phyloP scores from a whole-genome alignment of 1,139 yeast species.

The Lodderomyces theae region DNA sequence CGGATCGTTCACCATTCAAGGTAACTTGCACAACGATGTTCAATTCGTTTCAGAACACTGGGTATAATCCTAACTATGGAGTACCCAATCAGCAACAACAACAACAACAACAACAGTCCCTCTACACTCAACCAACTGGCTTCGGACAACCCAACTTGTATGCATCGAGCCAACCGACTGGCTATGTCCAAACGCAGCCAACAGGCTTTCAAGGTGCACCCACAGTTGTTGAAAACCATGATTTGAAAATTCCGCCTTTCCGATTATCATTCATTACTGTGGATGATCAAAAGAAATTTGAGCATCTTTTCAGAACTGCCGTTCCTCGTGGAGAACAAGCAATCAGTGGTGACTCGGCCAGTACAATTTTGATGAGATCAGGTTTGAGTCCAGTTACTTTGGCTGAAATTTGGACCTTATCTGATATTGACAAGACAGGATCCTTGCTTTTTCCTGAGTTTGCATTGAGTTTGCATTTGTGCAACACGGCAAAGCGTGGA shows the following conservation, averaged over 20 bases:
- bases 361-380: conserved; percentile 77
- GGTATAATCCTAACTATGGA: conserved; percentile 20
- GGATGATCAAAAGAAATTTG: conserved; percentile 82
- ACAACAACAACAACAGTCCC: conserved; percentile 19
- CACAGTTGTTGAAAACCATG: conserved; percentile 33
- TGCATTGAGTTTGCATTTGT: conserved; percentile 87
- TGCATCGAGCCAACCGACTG: conserved; percentile 19
- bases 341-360: conserved; percentile 73
- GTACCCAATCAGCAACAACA: conserved; percentile 18
- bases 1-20: not conserved
- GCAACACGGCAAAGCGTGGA: conserved; percentile 75
- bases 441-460: conserved; percentile 88
- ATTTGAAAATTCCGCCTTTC: conserved; percentile 57
- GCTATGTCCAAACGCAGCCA: conserved; percentile 37
- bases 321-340: conserved; percentile 78
- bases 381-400: conserved; percentile 71
- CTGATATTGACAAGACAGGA: conserved; percentile 87
- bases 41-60: conserved; percentile 38
- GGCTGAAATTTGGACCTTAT: conserved; percentile 86
- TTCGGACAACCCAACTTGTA: conserved; percentile 23
- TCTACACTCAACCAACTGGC: conserved; percentile 32
- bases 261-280: conserved; percentile 82
- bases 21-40: conserved; percentile 29
- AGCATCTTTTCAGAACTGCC: conserved; percentile 72
- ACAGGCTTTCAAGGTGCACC: conserved; percentile 33